Base-by-base conservation (phyloP, 140 eudicot species). In the Erigeron philadelphicus region DNA sequence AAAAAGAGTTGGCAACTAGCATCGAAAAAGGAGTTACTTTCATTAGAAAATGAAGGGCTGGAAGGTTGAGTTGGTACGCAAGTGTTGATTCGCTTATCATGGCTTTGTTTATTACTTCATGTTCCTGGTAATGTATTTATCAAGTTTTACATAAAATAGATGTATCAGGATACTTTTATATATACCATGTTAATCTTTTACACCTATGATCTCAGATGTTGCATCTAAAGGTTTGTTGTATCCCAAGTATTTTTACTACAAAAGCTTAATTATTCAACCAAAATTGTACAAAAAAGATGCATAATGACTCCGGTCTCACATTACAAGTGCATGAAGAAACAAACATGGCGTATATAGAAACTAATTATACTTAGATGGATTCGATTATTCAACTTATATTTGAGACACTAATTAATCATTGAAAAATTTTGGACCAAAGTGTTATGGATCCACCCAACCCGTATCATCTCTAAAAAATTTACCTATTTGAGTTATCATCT, bases 1-100 rank as follows among this genome's bases (percentile, higher is more conserved):
- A 92, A 80, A 81, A 84, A 78, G 98, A 92, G 72, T 71, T 92
- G 38, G 87, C 81, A 67, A 67, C 11, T 70, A 92, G 98, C 90
- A 92, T 92, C 64, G 78, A 88, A 71, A 92, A 92, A 81, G 98
- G 98, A 41, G 81, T 81, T 72, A 75, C 96, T 41, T 92, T 92
- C 75, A 86, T 84, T 73, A 86, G 78, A 59, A 92, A 88, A 62
- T 92, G 79, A 88, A 75, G 64, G 58, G 65, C 64, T 57, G 69
- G 58, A 65, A 72, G 78, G n/a, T 35, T 56, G 45, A 59, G 40
- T n/a, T 54, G 68, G 61, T 50, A 74, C 74, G 25, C 79, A 65
- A 68, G 18, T 72, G 71, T 61, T 62, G 67, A 70, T 43, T 58
- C 69, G 61, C 68, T 77, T 72, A 75, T 72, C 69, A 70, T 80